Evolutionary conservation across 2,329 filamentous ascomycete species (phyloP), one percentile per base, ranked within the genome.

Genomic region (Phyllosticta capitalensis): DNA sequence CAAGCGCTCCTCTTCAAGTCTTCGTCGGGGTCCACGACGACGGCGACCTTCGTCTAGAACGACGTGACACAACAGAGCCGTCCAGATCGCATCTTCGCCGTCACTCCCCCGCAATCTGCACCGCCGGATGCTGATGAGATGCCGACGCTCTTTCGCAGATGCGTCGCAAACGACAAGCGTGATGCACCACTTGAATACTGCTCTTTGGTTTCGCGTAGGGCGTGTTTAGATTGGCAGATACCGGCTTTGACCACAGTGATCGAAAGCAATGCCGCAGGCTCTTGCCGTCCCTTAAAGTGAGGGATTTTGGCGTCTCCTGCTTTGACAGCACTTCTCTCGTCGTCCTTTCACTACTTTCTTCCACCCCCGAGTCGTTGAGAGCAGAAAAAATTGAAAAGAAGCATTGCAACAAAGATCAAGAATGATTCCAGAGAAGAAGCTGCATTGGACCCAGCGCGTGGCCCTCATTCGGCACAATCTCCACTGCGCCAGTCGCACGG

Each of bases 391-490:
- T n/a, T 6, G 5, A n/a, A 45, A 45, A n/a, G 14, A n/a, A 45
- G 38, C 17, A n/a, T 17, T 14, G 38, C 17, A 59, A 48, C 20
- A 54, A 9, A 14, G 54, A 20, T 33, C 58, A 45, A 52, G 21
- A 19, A 60, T 60, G 58, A 45, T 55, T n/a, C 10, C 53, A 20
- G 52, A 60, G 21, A 60, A 72, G 54, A 71, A 70, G 59, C 68
- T 78, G 26, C 75, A 77, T 60, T 78, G 76, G 75, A 76, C 70
- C 19, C 76, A 78, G 65, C 71, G 75, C 6, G 66, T 78, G 52
- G 75, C 76, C 7, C 68, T 78, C 0, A 70, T 78, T 30, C 67
- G 75, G 53, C 76, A 78, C 62, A 78, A 76, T 48, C 69, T 78
- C 30, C 75, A 77, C 63, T 67, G 71, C 9, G 75, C 76, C 17